Evolutionary conservation across 139 green algal species (phyloP).

Genomic region (Chlamydomonas sp.): DNA sequence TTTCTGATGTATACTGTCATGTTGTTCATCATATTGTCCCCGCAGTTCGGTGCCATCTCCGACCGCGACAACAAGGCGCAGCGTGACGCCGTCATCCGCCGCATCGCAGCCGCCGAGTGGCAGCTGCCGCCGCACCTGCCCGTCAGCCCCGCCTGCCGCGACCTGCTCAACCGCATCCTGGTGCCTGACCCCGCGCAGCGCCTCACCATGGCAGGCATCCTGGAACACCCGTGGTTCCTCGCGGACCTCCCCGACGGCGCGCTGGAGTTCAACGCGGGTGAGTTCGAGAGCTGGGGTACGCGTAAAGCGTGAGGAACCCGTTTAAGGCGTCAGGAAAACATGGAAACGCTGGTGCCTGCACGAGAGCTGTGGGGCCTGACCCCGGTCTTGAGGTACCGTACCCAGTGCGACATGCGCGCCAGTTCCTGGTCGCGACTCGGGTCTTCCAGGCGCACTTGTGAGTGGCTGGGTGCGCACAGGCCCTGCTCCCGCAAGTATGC

Average conservation of each 20-base stretch:
- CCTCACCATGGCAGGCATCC: constrained; percentile 83
- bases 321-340: too few relatives aligned
- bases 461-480: too few relatives aligned
- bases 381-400: too few relatives aligned
- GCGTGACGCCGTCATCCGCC: constrained; percentile 51
- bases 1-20: constrained; percentile 26
- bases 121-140: not conserved
- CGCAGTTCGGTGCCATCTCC: constrained; percentile 91
- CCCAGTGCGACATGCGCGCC: too few relatives aligned
- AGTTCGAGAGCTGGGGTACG: too few relatives aligned
- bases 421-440: too few relatives aligned
- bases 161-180: constrained; percentile 54
- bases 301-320: too few relatives aligned
- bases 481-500: too few relatives aligned
- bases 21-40: constrained; percentile 95
- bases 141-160: constrained; percentile 41
- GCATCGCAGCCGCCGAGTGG: constrained; percentile 56
- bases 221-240: constrained; percentile 80
- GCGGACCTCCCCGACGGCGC: constrained; percentile 89
- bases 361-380: too few relatives aligned
- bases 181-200: constrained; percentile 59
- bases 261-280: constrained; percentile 75
- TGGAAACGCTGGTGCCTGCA: too few relatives aligned
- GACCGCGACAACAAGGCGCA: constrained; percentile 17
- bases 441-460: too few relatives aligned